phyloP scores from a whole-genome alignment of 257 asterid genomes.

The Solanum pinnatisectum region DNA sequence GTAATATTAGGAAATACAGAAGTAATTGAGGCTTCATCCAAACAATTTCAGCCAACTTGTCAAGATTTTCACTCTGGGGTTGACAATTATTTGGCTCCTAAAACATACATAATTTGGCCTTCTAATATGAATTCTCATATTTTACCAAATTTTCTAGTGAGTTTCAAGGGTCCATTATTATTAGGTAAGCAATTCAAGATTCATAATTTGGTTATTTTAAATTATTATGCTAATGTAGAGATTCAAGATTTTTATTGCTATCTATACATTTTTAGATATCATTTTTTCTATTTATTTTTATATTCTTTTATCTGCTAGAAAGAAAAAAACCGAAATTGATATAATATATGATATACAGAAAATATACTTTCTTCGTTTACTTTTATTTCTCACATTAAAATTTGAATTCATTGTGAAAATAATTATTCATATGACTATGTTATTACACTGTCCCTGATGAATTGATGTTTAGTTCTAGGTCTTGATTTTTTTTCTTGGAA shows the following conservation, averaged over 20 bases:
- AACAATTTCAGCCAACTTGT: constrained; percentile 29
- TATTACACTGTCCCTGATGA: background rate
- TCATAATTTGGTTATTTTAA: background rate
- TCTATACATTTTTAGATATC: too few relatives aligned
- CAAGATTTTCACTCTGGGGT: constrained; percentile 36
- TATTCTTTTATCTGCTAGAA: too few relatives aligned
- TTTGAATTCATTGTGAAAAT: too few relatives aligned
- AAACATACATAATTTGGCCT: constrained; percentile 30
- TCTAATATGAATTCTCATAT: constrained; percentile 30
- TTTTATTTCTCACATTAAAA: too few relatives aligned
- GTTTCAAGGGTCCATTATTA: constrained; percentile 5
- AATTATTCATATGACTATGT: background rate
- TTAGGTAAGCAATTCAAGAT: background rate
- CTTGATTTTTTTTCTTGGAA: background rate
- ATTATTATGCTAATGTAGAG: background rate
- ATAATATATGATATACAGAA: too few relatives aligned
- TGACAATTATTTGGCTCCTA: constrained; percentile 29
- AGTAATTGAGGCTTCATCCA: constrained; percentile 20
- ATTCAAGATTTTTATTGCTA: background rate
- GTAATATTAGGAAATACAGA: constrained; percentile 43
- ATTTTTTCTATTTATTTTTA: too few relatives aligned
- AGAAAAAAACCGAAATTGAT: too few relatives aligned
- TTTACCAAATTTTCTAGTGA: constrained; percentile 24
- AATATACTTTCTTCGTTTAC: too few relatives aligned
- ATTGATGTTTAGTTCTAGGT: background rate